Evolutionary conservation across 176 grass and related monocot genomes (phyloP).

Genomic region (Puccinellia tenuiflora): DNA sequence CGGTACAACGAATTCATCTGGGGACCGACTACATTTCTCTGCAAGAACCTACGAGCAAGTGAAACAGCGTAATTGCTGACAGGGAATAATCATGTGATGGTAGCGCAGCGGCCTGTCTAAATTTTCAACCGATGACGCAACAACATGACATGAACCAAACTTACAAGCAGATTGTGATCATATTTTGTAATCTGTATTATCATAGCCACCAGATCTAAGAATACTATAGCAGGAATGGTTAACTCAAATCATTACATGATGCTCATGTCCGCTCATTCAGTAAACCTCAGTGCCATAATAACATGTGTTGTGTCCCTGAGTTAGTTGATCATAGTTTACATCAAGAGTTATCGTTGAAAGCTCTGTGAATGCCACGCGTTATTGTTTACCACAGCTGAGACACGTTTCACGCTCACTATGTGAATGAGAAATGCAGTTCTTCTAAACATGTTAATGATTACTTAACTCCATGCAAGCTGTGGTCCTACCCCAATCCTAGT

Average conservation of each 20-base stretch:
- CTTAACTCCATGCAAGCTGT: too few species aligned
- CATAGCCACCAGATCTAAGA: neutral
- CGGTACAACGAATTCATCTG: too few species aligned
- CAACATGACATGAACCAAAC: neutral
- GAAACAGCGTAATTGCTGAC: constrained; percentile 1
- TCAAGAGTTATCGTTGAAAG: too few species aligned
- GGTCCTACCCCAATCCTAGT: too few species aligned
- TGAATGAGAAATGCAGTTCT: neutral
- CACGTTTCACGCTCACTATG: neutral
- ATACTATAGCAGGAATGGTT: neutral
- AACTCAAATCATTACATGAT: neutral
- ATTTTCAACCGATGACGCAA: neutral
- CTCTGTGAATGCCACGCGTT: neutral
- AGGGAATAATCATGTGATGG: neutral
- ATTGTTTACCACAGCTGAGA: neutral
- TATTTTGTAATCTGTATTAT: neutral
- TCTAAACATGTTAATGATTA: neutral
- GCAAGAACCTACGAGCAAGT: neutral
- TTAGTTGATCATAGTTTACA: too few species aligned
- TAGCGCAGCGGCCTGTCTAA: neutral
- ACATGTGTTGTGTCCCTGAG: neutral
- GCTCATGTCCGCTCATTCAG: neutral
- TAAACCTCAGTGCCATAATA: neutral
- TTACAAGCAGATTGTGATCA: neutral
- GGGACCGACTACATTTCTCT: neutral